phyloP scores from a whole-genome alignment of 192 early-diverging fungal genomes.

The Powellomyces hirtus region DNA sequence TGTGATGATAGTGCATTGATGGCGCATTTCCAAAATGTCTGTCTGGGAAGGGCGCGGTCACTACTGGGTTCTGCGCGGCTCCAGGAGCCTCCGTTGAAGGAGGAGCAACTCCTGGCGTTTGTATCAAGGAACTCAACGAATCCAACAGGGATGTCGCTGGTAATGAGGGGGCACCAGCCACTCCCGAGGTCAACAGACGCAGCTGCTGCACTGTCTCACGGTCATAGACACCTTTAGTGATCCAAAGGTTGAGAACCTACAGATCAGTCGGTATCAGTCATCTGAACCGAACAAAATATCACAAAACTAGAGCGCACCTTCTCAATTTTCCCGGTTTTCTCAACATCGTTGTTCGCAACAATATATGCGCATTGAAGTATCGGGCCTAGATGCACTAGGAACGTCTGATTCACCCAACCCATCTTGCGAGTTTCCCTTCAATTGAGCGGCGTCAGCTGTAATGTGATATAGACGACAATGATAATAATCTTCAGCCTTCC shows the following conservation, averaged over 20 bases:
- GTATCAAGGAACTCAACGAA: not conserved
- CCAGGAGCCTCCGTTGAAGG: not conserved
- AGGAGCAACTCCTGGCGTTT: not conserved
- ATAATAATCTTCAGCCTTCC: not conserved
- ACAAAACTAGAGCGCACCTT: not conserved
- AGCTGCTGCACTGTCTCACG: not conserved
- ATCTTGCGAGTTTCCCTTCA: not conserved
- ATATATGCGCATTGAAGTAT: not conserved
- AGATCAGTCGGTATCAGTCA: not conserved
- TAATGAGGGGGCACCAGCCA: not conserved
- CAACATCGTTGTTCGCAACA: not conserved
- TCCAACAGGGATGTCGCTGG: not conserved
- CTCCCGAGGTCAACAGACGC: not conserved
- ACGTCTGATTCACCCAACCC: not conserved
- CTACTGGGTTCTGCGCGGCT: not conserved
- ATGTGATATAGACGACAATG: not conserved
- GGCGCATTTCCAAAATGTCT: too few species aligned
- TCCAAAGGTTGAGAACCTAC: not conserved
- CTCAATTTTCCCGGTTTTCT: conserved; percentile 1
- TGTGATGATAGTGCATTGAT: too few species aligned
- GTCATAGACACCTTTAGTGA: not conserved
- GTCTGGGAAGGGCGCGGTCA: too few species aligned
- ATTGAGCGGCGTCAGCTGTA: not conserved
- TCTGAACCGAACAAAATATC: not conserved
- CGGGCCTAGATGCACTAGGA: not conserved